These are phyloP conservation scores for Monosporascus ibericus DNA, from an alignment of 2,329 filamentous ascomycete species.

Conservation along the genomic window DNA sequence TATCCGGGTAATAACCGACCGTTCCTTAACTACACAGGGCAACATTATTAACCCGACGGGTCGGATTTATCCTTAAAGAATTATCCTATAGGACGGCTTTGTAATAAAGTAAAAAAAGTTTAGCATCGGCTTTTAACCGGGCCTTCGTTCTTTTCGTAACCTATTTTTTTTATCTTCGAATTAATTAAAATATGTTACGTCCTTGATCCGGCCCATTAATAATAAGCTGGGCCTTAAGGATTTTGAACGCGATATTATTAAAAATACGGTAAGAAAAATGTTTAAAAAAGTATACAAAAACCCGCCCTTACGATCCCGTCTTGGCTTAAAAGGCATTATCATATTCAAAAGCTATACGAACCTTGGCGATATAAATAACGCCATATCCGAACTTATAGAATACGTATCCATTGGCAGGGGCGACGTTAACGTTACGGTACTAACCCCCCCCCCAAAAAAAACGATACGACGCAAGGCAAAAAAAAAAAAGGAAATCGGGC, in stretches of 20 bases:
- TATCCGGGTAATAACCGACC: too few relatives aligned
- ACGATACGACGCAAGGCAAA: conserved; percentile 12
- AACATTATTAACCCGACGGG: too few relatives aligned
- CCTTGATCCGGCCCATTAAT: conserved; percentile 25
- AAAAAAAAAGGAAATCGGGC: conserved; percentile 23
- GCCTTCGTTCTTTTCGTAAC: conserved; percentile 19
- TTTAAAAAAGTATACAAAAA: conserved; percentile 23
- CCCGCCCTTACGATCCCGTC: conserved; percentile 15
- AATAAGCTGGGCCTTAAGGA: conserved; percentile 29
- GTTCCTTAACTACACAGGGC: too few relatives aligned
- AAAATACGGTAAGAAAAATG: conserved; percentile 29
- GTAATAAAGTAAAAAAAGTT: conserved; percentile 14
- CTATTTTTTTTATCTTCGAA: conserved; percentile 25
- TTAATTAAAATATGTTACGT: conserved; percentile 28
- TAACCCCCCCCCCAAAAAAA: conserved; percentile 3
- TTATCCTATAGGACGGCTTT: conserved; percentile 26
- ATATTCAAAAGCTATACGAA: conserved; percentile 33
- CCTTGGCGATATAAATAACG: conserved; percentile 18
- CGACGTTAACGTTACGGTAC: conserved; percentile 4
- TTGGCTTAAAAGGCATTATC: conserved; percentile 27
- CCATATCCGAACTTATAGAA: conserved; percentile 18
- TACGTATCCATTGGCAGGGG: conserved; percentile 12
- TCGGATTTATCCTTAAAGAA: conserved; percentile 27
- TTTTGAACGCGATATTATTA: conserved; percentile 28
- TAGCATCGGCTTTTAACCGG: conserved; percentile 22